Base-by-base conservation (phyloP, 768 basidiomycete species). In the Pisolithus microcarpus region DNA sequence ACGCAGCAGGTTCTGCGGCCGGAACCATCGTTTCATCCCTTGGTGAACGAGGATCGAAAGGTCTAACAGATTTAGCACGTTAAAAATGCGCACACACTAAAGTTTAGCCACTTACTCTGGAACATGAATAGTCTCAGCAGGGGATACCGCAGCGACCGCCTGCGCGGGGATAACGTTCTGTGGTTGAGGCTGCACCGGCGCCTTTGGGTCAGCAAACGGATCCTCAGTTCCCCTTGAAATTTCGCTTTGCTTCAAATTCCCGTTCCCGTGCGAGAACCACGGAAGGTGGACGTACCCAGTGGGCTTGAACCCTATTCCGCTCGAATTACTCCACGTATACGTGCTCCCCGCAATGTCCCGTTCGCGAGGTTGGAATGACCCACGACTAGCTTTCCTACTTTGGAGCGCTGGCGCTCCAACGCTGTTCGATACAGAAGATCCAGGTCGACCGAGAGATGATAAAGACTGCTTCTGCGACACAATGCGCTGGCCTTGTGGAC, bases 291-390 rank as follows among this genome's bases (percentile, higher is more conserved):
- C 49, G 61, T 28, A 48, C 18, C 39, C 46, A 57, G 39, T 58
- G 19, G 46, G 52, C 7, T 40, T 50, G 10, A 69, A 49, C 7
- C 60, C 59, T 46, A 62, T 51, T 0, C 59, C 56, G 38, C 58
- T 62, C n/a, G 58, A 56, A 43, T 51, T 60, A 34, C 65, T 64
- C 60, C 61, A 67, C 2, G 67, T 69, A 49, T 60, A 67, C 23
- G 63, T 67, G n/a, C 59, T 57, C n/a, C 58, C 65, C 13, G 63
- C 61, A 5, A 66, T 30, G 24, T 66, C 65, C 13, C 57, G 63
- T 49, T 67, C 65, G 16, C 65, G 65, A 1, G 59, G 16, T 31
- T 57, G 60, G 21, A 54, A 36, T 30, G 63, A 42, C 23, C 52
- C 8, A 0, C 59, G 62, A 18, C 65, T 67, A 1, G 67, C 23